Base-by-base conservation (phyloP, 805 yeast genomes). In the Saccharomycopsis selenospora region DNA sequence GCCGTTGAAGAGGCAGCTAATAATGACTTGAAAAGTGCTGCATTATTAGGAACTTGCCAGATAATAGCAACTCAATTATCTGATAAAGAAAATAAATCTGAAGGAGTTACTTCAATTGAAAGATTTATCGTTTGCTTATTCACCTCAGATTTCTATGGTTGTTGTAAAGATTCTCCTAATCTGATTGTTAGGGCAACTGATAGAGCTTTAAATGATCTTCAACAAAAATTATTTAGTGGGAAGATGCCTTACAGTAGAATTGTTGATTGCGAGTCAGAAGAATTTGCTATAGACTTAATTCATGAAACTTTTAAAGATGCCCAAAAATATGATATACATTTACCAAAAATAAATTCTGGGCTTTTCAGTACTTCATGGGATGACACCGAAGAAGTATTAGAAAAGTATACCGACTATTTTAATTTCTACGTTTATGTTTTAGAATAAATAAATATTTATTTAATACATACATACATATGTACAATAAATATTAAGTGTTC, bases 281-380 rank as follows among this genome's bases (percentile, higher is more conserved):
- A 44, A 18, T 18, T 36, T 23, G 47, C 42, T n/a, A 45, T 47
- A 1, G 43, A 38, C 4, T 42, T 40, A 11, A 50, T 47, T 4
- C 48, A 22, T 2, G 26, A 45, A 40, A 47, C 53, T 36, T 42
- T 43, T 3, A 51, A 50, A n/a, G 53, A 51, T 8, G 51, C 4
- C 10, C 57, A 60, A 2, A 43, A 51, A 11, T 54, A 60, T 13
- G 60, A 62, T 0, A 58, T 85, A 2, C 71, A 72, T 54, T 76
- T 87, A 83, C 95, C 95, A 20, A 73, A 74, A 61, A 86, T 87
- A 55, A 87, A 87, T 57, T 75, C 91, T 26, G 95, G 95, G 0
- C 75, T 87, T 2, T 87, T 86, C 61, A 73, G 73, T 1, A 89
- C 85, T 5, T 93, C 95, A 0, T 86, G 95, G 95, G 72, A 69